Percentiles rank a stretch among this genome's conserved stretches.
Conservation (phyloP, 768 basidiomycete genomes). For the Pleurotus tuoliensis region DNA sequence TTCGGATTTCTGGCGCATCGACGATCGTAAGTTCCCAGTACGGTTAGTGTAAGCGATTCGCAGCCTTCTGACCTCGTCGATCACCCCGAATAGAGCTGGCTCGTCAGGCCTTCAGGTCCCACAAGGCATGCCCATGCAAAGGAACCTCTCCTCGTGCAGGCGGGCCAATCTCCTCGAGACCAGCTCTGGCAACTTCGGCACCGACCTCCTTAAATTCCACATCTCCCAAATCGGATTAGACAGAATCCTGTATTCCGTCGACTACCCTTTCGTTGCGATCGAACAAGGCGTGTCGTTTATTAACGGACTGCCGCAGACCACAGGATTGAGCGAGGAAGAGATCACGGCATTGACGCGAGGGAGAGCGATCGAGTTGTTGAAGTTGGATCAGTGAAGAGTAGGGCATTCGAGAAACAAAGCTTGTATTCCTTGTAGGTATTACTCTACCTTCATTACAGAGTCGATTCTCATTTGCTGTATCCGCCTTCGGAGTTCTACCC, state of each 20-base stretch:
- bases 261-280: slow-evolving; percentile 27
- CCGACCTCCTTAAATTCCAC: slow-evolving; percentile 34
- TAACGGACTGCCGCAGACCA: not conserved
- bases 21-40: slow-evolving; percentile 26
- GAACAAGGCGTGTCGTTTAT: not conserved
- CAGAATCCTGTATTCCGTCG: slow-evolving; percentile 38
- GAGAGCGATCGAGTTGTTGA: not conserved
- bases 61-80: not conserved
- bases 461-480: slow-evolving; percentile 71
- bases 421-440: slow-evolving; percentile 7
- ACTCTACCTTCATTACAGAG: slow-evolving; percentile 76
- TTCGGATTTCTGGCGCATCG: slow-evolving; percentile 37
- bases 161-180: slow-evolving; percentile 36
- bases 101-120: slow-evolving; percentile 19
- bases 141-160: slow-evolving; percentile 34
- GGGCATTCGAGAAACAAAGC: not conserved
- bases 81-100: slow-evolving; percentile 24
- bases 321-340: not conserved
- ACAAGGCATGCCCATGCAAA: slow-evolving; percentile 32
- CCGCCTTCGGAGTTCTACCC: slow-evolving; percentile 47
- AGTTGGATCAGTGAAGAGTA: not conserved
- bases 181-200: slow-evolving; percentile 37
- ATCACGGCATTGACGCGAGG: slow-evolving; percentile 1
- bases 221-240: slow-evolving; percentile 35
- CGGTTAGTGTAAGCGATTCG: not conserved